Percentiles rank a stretch among this genome's conserved stretches.
Evolutionary conservation across 345 rosid species (phyloP).

Genomic region (Cardamine chenopodiifolia): DNA sequence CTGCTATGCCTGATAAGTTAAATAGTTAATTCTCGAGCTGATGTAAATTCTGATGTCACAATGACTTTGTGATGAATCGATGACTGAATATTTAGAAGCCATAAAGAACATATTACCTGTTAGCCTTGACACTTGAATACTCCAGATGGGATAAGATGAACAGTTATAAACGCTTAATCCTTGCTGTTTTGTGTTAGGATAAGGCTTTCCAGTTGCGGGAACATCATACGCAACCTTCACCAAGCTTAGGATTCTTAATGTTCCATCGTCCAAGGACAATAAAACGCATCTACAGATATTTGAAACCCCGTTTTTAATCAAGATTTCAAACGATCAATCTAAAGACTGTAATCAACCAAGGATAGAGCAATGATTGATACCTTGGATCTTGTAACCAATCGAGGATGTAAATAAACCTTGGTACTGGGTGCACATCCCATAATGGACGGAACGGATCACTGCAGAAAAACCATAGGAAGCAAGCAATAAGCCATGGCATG

Average conservation of each 20-base stretch:
- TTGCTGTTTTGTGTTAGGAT: slow-evolving; percentile 62
- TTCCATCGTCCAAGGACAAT: slow-evolving; percentile 79
- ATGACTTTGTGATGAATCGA: not conserved
- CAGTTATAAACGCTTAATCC: slow-evolving; percentile 64
- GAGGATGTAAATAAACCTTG: slow-evolving; percentile 67
- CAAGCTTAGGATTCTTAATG: slow-evolving; percentile 72
- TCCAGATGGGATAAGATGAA: slow-evolving; percentile 80
- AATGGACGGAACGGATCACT: slow-evolving; percentile 86
- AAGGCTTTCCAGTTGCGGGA: slow-evolving; percentile 69
- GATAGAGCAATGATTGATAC: slow-evolving; percentile 43
- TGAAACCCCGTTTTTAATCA: slow-evolving; percentile 21
- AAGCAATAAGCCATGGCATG: slow-evolving; percentile 6
- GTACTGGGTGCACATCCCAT: slow-evolving; percentile 74
- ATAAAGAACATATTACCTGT: slow-evolving; percentile 51
- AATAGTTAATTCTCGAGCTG: not conserved
- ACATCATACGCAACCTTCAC: slow-evolving; percentile 74
- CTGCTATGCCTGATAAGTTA: slow-evolving; percentile 66
- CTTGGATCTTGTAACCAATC: slow-evolving; percentile 84
- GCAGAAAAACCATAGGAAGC: slow-evolving; percentile 38
- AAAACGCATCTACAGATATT: slow-evolving; percentile 61
- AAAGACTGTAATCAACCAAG: slow-evolving; percentile 21
- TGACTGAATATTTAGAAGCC: not conserved
- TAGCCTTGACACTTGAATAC: slow-evolving; percentile 74
- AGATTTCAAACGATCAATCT: slow-evolving; percentile 7
- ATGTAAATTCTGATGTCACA: not conserved